Base-by-base conservation (phyloP, 305 asterid genomes). In the Fraxinus dipetala region DNA sequence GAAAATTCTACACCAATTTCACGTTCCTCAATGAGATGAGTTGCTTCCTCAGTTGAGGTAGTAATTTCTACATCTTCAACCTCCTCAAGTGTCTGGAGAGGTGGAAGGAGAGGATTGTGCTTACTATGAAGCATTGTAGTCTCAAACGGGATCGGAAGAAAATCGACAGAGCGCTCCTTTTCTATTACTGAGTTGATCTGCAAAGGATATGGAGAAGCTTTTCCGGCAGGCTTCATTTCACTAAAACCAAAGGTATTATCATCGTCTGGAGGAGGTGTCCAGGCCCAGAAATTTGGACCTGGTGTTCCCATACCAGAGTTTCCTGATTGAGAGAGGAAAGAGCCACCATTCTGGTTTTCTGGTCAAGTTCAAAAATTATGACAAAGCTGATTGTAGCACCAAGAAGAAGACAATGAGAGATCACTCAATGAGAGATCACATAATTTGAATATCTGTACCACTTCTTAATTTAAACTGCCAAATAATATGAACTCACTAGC, bases 281-380 rank as follows among this genome's bases (percentile, higher is more conserved):
- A 95, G 5, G 93, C 77, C 98, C 99, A 95, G 88, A 95, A 95
- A 88, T 90, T 90, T 61, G 98, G 97, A 79, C 99, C 99, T 2
- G 99, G 99, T 45, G 98, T 91, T 30, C 84, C 93, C 8, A 67
- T 78, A 22, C 72, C 35, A 4, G 83, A 77, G 83, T 80, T 84
- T 79, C 86, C 87, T 48, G 91, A 82, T 40, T 86, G 84, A 38
- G 91, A 80, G 73, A 59, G 59, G n/a, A 76, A 85, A 48, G 88
- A 85, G 85, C 80, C 80, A 51, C 56, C 85, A 75, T 81, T 85
- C 75, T 80, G 85, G 30, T 3, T 59, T 35, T 90, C 98, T 95
- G 92, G 43, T 54, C 51, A 84, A 78, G 85, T 61, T 72, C 77
- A 85, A 77, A 76, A 28, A 67, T 61, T 38, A 79, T 67, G 56